These are phyloP conservation scores for Malassezia furfur DNA, from an alignment of 1,284 basidiomycete genomes.

Conservation along the genomic window DNA sequence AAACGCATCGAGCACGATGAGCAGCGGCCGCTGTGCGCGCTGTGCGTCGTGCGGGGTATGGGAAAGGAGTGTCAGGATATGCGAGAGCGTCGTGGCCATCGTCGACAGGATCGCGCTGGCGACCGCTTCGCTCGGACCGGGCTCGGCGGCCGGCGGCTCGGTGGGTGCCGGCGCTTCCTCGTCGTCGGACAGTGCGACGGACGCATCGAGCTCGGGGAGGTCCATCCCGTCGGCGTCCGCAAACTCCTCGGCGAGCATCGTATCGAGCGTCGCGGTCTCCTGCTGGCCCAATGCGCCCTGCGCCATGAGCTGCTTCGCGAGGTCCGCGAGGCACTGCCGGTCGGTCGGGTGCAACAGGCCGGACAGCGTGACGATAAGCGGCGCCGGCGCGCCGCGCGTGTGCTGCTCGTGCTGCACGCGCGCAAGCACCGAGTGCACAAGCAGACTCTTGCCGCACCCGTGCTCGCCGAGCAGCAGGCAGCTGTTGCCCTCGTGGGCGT, in stretches of 20 bases:
- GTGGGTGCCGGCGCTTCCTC: slow-evolving; percentile 21
- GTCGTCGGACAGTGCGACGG: slow-evolving; percentile 3
- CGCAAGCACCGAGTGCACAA: slow-evolving; percentile 32
- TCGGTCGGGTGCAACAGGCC: slow-evolving; percentile 36
- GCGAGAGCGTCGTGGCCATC: slow-evolving; percentile 27
- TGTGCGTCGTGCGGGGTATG: not conserved
- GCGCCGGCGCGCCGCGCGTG: not conserved
- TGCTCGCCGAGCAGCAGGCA: slow-evolving; percentile 33
- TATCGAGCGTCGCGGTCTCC: not conserved
- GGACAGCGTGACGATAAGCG: slow-evolving; percentile 25
- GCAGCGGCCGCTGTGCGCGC: slow-evolving; percentile 23
- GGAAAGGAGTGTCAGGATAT: slow-evolving; percentile 39
- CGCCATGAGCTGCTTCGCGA: slow-evolving; percentile 39
- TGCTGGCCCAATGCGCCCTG: slow-evolving; percentile 30
- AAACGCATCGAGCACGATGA: slow-evolving; percentile 40
- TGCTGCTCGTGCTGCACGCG: slow-evolving; percentile 4
- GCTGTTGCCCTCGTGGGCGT: slow-evolving; percentile 36
- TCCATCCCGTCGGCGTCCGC: slow-evolving; percentile 13
- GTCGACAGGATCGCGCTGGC: slow-evolving; percentile 14
- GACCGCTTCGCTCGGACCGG: not conserved
- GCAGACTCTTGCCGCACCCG: slow-evolving; percentile 31
- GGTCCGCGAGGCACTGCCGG: slow-evolving; percentile 34
- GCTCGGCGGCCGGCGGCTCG: slow-evolving; percentile 4
- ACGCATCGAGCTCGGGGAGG: not conserved
- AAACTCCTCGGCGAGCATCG: not conserved